Conservation (phyloP, 176 grass and related monocot genomes). For the Luzula sylvatica region DNA sequence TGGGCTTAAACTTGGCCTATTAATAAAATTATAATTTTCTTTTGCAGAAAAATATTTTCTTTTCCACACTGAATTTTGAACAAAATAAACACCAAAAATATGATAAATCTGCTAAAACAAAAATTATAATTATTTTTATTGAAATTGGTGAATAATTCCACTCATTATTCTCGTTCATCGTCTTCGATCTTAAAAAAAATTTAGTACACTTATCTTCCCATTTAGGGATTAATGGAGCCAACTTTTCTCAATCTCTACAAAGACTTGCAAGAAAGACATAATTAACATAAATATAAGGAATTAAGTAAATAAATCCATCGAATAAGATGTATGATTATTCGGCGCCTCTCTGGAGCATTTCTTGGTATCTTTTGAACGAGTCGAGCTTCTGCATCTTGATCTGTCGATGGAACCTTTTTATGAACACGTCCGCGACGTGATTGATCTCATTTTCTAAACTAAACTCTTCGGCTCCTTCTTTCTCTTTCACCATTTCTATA, state of each 20-base stretch:
- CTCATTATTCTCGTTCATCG: not conserved
- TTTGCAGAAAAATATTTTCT: too few species aligned
- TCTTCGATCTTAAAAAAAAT: not conserved
- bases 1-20: not conserved
- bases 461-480: constrained; percentile 46
- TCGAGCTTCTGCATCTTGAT: constrained; percentile 95
- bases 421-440: constrained; percentile 83
- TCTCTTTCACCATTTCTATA: constrained; percentile 70
- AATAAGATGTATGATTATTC: constrained; percentile 6
- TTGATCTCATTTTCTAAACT: constrained; percentile 84
- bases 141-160: too few species aligned
- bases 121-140: too few species aligned
- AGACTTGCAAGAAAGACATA: too few species aligned
- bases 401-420: constrained; percentile 63
- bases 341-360: constrained; percentile 57
- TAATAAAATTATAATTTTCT: not conserved
- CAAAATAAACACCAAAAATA: too few species aligned
- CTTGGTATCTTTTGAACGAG: constrained; percentile 84
- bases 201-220: not conserved
- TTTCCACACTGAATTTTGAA: too few species aligned
- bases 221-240: too few species aligned
- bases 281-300: not conserved
- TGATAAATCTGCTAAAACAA: too few species aligned
- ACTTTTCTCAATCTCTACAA: too few species aligned
- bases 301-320: not conserved